These are phyloP conservation scores for Talaromyces sp. DNA, from an alignment of 2,329 filamentous ascomycete genomes.

Conservation along the genomic window DNA sequence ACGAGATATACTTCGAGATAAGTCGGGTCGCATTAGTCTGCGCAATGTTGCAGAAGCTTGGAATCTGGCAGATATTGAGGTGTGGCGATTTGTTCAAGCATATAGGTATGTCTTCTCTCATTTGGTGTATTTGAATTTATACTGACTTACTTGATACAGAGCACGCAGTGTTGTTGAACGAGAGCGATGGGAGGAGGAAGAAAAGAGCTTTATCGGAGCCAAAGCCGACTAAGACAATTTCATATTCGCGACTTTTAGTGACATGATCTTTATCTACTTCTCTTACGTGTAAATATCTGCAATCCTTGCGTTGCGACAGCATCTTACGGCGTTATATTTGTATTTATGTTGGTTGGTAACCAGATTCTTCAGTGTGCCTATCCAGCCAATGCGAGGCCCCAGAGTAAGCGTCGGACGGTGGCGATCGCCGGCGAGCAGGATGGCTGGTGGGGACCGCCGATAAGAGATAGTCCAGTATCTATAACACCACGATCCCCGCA, in stretches of 20 bases:
- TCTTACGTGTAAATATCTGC: slow-evolving; percentile 11
- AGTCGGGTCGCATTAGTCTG: slow-evolving; percentile 38
- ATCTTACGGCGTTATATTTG: slow-evolving; percentile 8
- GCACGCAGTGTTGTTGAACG: slow-evolving; percentile 57
- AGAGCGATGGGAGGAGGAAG: slow-evolving; percentile 59
- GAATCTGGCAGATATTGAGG: slow-evolving; percentile 63
- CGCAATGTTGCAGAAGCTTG: slow-evolving; percentile 49
- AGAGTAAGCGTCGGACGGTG: slow-evolving; percentile 20
- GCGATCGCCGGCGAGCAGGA: slow-evolving; percentile 18
- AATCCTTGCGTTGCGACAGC: slow-evolving; percentile 4
- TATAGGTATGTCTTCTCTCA: slow-evolving; percentile 40
- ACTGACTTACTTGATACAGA: slow-evolving; percentile 25
- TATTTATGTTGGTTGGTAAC: neutral
- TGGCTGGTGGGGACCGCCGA: slow-evolving; percentile 9
- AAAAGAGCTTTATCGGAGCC: slow-evolving; percentile 53
- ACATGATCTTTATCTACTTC: neutral
- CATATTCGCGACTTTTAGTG: neutral
- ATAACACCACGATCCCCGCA: neutral
- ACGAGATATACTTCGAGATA: slow-evolving; percentile 43
- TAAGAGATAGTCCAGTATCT: neutral
- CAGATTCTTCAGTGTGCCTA: neutral
- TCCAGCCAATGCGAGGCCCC: neutral
- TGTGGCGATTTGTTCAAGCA: slow-evolving; percentile 62
- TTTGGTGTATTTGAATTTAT: neutral
- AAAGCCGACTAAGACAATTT: slow-evolving; percentile 22